A percentile compares a stretch with the other conserved stretches of the same genome.
These are phyloP conservation scores for Blastobotrys buckinghamii DNA, from an alignment of 1,139 yeast genomes.

Conservation along the genomic window DNA sequence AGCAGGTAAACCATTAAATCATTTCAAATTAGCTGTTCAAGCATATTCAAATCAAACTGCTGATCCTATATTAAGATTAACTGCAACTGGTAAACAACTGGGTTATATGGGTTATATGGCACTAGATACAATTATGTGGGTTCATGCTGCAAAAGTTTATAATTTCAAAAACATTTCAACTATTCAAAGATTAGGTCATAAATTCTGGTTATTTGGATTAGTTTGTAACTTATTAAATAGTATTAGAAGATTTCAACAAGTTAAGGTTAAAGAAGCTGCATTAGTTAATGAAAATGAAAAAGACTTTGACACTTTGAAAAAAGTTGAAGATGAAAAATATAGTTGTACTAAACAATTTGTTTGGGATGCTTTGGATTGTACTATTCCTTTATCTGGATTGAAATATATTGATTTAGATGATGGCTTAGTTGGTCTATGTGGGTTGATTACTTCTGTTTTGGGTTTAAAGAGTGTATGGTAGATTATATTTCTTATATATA, in stretches of 20 bases:
- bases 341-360: conserved; percentile 58
- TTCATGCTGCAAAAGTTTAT: conserved; percentile 42
- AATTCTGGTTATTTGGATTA: conserved; percentile 77
- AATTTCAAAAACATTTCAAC: background rate
- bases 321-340: conserved; percentile 35
- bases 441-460: conserved; percentile 71
- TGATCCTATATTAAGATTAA: conserved; percentile 54
- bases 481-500: background rate
- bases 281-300: conserved; percentile 33
- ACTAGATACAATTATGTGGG: conserved; percentile 67
- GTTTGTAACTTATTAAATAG: conserved; percentile 57
- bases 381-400: conserved; percentile 70
- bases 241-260: conserved; percentile 41
- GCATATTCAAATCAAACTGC: conserved; percentile 66
- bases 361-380: conserved; percentile 74
- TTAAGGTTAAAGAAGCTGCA: conserved; percentile 35
- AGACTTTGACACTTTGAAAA: conserved; percentile 36
- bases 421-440: conserved; percentile 80
- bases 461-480: conserved; percentile 74
- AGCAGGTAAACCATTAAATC: conserved; percentile 75
- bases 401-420: conserved; percentile 57
- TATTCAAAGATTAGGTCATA: conserved; percentile 34
- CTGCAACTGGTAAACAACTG: conserved; percentile 61
- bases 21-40: conserved; percentile 62
- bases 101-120: conserved; percentile 71